These are phyloP conservation scores for Candida sp. DNA, from an alignment of 1,139 yeast species.

Conservation along the genomic window DNA sequence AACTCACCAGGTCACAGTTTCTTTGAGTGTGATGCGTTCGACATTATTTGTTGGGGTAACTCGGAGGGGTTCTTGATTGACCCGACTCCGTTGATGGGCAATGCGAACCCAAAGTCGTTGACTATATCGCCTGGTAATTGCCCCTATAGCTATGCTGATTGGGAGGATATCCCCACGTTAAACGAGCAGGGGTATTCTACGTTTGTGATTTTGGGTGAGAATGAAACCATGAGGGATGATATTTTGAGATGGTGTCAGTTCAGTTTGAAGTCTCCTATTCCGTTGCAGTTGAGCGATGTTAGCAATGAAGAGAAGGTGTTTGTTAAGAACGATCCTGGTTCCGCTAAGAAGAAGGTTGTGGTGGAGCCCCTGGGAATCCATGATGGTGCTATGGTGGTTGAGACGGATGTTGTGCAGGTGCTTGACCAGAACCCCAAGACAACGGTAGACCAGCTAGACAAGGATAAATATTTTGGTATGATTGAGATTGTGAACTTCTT, in stretches of 20 bases:
- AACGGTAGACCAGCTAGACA: slow-evolving; percentile 19
- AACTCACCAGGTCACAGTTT: slow-evolving; percentile 34
- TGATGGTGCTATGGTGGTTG: slow-evolving; percentile 40
- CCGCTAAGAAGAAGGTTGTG: slow-evolving; percentile 23
- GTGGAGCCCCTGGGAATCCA: slow-evolving; percentile 53
- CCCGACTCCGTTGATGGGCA: slow-evolving; percentile 15
- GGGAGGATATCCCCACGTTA: slow-evolving; percentile 40
- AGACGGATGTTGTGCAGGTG: slow-evolving; percentile 22
- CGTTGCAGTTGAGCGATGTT: slow-evolving; percentile 24
- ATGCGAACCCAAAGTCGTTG: slow-evolving; percentile 11
- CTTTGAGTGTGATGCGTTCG: slow-evolving; percentile 35
- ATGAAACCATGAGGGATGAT: slow-evolving; percentile 49
- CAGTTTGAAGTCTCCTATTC: slow-evolving; percentile 33
- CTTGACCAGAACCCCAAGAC: slow-evolving; percentile 13
- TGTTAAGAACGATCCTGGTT: slow-evolving; percentile 15
- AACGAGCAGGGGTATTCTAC: slow-evolving; percentile 27
- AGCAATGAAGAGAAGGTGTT: slow-evolving; percentile 22
- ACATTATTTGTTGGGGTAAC: slow-evolving; percentile 27
- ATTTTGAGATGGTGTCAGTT: slow-evolving; percentile 38
- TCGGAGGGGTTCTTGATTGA: slow-evolving; percentile 8
- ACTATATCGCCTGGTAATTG: slow-evolving; percentile 20
- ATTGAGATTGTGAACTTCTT: slow-evolving; percentile 29
- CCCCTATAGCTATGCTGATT: slow-evolving; percentile 26
- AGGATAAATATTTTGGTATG: slow-evolving; percentile 30
- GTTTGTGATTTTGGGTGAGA: slow-evolving; percentile 44